Evolutionary conservation across 2,329 filamentous ascomycete species (phyloP), one percentile per base, ranked within the genome.

Genomic region (Trichophyton schoenleinii): DNA sequence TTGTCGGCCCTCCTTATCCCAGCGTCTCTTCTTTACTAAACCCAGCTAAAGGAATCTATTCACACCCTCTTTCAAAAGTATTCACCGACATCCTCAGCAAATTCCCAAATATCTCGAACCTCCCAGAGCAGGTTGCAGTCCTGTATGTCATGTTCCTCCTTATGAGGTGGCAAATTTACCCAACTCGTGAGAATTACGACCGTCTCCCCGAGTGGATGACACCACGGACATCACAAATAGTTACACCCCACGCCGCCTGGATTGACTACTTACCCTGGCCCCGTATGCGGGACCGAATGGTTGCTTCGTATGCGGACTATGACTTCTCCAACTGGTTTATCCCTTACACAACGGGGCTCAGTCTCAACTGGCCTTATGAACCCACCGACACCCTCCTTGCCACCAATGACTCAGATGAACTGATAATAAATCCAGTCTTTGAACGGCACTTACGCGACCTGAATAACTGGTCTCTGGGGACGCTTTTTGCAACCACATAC

Each of bases 131-230:
- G 68, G 84, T 95, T 0, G 90, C 87, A 7, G 84, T 89, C 5
- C 79, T 95, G 6, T 95, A 91, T 71, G 78, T 87, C 69, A 95
- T 95, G 88, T 95, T 95, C 73, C 80, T 91, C 36, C 71, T 91
- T 65, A 89, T 94, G 86, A 83, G 87, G 48, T 96, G 91, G 89
- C 85, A 89, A 70, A 87, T 95, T 61, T 83, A 83, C 31, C 89
- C 90, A 0, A 89, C 88, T 0, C 80, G 81, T 63, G 87, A 91
- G 66, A 95, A 91, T 74, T 91, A 88, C 72, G 83, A 89, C 25
- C 81, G 87, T 3, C 75, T 96, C 9, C 90, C 91, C 0, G 79
- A 84, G 3, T 95, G 87, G 84, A 75, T 86, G 44, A 81, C 80
- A 0, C 90, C 91, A 1, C 77, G 81, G 1, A 79, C 82, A 0